phyloP scores from a whole-genome alignment of 352 stramenopile genomes.

The Phytophthora ohioensis region DNA sequence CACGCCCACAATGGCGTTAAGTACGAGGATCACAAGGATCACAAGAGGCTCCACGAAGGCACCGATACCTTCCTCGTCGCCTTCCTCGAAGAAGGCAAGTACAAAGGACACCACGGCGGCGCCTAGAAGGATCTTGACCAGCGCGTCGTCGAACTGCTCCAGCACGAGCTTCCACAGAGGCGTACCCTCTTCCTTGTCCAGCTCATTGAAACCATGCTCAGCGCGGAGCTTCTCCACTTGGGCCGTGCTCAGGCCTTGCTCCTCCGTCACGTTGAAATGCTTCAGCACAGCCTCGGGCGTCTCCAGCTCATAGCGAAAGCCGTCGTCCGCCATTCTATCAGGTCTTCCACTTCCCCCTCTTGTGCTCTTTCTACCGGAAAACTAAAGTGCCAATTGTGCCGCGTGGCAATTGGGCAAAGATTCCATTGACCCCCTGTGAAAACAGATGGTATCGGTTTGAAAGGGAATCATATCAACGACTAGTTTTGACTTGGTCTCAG shows the following conservation, averaged over 20 bases:
- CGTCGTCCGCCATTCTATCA: slow-evolving; percentile 32
- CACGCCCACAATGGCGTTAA: slow-evolving; percentile 97
- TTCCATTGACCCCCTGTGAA: slow-evolving; percentile 12
- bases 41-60: slow-evolving; percentile 97
- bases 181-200: slow-evolving; percentile 91
- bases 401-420: slow-evolving; percentile 35
- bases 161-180: slow-evolving; percentile 95
- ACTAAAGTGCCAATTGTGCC: slow-evolving; percentile 25
- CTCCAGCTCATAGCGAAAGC: slow-evolving; percentile 67
- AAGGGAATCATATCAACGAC: slow-evolving; percentile 5
- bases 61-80: slow-evolving; percentile 83
- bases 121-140: slow-evolving; percentile 98
- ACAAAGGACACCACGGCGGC: slow-evolving; percentile 95
- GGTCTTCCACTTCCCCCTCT: slow-evolving; percentile 4
- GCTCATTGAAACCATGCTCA: slow-evolving; percentile 85
- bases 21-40: slow-evolving; percentile 96
- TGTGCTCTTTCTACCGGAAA: slow-evolving; percentile 22
- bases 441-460: slow-evolving; percentile 13
- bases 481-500: slow-evolving; percentile 5
- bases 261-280: slow-evolving; percentile 79
- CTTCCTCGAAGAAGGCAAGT: slow-evolving; percentile 93
- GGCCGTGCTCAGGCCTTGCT: slow-evolving; percentile 55
- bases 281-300: slow-evolving; percentile 77
- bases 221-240: slow-evolving; percentile 69
- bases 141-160: slow-evolving; percentile 99